Conservation (phyloP, 768 basidiomycete genomes). For the Phlegmacium glaucopus region DNA sequence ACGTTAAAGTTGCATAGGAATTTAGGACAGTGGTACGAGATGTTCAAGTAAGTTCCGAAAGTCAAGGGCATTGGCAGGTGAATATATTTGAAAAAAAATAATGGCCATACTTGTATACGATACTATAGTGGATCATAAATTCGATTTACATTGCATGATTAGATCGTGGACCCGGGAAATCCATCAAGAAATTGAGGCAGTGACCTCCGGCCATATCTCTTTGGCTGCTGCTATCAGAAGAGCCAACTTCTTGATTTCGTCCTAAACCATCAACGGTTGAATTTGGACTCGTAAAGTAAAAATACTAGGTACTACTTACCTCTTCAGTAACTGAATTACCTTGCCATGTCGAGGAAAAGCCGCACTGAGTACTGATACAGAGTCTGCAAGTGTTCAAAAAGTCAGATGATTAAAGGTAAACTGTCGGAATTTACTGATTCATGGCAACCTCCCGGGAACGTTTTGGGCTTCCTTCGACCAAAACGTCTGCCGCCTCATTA, state of each 20-base stretch:
- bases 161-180: background rate
- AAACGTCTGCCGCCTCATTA: slow-evolving; percentile 48
- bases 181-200: background rate
- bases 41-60: too few relatives aligned
- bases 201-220: slow-evolving; percentile 38
- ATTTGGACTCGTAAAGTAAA: background rate
- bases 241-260: slow-evolving; percentile 45
- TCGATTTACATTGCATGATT: slow-evolving; percentile 1
- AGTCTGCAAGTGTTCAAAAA: slow-evolving; percentile 29
- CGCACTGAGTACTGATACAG: slow-evolving; percentile 61
- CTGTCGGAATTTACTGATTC: slow-evolving; percentile 39
- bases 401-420: slow-evolving; percentile 1
- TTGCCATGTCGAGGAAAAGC: slow-evolving; percentile 57
- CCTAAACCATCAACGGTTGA: slow-evolving; percentile 26
- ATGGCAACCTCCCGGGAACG: slow-evolving; percentile 48
- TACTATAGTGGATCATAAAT: too few relatives aligned
- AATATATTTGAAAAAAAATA: too few relatives aligned
- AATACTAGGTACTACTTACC: slow-evolving; percentile 22
- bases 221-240: slow-evolving; percentile 43
- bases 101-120: too few relatives aligned
- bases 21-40: too few relatives aligned
- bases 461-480: slow-evolving; percentile 39
- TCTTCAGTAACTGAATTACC: slow-evolving; percentile 53
- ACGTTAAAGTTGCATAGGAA: too few relatives aligned
- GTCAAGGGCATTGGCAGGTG: too few relatives aligned